Evolutionary conservation across 345 rosid genomes (phyloP).

Genomic region (Luvunga scandens): DNA sequence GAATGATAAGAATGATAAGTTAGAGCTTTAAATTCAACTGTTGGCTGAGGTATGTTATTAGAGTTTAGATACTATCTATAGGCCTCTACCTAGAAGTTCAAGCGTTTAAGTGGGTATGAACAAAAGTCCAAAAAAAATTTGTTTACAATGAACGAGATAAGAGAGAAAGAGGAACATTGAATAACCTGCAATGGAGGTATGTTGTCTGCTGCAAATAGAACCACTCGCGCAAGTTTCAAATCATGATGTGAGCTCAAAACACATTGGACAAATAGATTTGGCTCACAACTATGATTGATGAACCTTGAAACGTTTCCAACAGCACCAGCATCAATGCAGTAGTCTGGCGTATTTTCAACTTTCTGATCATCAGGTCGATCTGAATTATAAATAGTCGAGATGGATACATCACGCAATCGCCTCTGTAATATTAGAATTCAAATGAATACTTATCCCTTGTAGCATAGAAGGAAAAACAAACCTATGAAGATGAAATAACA

Average conservation of each 20-base stretch:
- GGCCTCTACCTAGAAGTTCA: not conserved
- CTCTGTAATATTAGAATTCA: conserved; percentile 42
- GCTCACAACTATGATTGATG: conserved; percentile 93
- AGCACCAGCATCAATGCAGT: conserved; percentile 85
- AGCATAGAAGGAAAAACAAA: not conserved
- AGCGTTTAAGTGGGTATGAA: not conserved
- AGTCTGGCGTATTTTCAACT: conserved; percentile 67
- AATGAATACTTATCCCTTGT: not conserved
- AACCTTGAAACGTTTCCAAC: conserved; percentile 84
- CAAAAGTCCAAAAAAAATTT: not conserved
- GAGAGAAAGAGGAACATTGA: not conserved
- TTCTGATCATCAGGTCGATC: conserved; percentile 40
- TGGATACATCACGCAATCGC: conserved; percentile 49
- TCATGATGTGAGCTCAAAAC: conserved; percentile 81
- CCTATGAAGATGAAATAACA: not conserved
- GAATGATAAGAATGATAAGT: not conserved
- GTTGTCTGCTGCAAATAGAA: conserved; percentile 93
- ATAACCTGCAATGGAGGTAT: conserved; percentile 89
- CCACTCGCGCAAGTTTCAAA: conserved; percentile 75
- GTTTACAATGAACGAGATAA: not conserved
- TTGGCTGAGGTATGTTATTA: not conserved
- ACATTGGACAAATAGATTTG: conserved; percentile 90
- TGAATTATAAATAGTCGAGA: conserved; percentile 23
- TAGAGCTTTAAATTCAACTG: not conserved
- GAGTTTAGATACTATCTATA: not conserved